phyloP scores from a whole-genome alignment of 2,329 filamentous ascomycete genomes.

The Diaporthe amygdali region DNA sequence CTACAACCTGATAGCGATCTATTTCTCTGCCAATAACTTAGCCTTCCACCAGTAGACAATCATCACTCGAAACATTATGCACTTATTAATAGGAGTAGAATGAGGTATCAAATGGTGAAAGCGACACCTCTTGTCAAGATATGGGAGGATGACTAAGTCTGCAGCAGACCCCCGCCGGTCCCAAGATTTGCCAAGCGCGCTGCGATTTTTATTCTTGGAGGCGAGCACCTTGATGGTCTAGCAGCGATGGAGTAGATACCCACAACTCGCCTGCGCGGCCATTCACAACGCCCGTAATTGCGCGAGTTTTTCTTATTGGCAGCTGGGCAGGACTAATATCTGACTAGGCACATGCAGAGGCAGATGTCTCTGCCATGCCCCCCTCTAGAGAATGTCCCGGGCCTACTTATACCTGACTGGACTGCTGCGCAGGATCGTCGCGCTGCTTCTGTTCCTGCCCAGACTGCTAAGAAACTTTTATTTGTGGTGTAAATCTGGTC shows the following conservation, averaged over 20 bases:
- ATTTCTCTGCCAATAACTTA: too few relatives aligned
- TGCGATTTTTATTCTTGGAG: slow-evolving; percentile 9
- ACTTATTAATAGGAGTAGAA: too few relatives aligned
- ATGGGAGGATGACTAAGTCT: neutral
- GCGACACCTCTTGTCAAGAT: neutral
- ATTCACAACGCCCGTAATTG: neutral
- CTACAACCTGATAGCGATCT: too few relatives aligned
- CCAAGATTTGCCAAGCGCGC: neutral
- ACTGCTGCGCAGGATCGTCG: neutral
- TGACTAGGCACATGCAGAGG: neutral
- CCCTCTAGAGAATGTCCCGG: too few relatives aligned
- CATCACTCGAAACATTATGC: too few relatives aligned
- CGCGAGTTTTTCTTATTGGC: neutral
- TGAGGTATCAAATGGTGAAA: too few relatives aligned
- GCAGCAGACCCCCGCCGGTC: neutral
- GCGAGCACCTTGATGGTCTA: slow-evolving; percentile 1
- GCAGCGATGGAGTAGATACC: neutral
- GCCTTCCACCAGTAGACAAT: too few relatives aligned
- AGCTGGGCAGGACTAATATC: neutral
- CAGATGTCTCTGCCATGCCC: neutral
- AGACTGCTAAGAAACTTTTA: neutral
- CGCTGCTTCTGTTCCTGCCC: neutral
- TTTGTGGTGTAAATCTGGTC: neutral
- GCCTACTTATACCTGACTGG: neutral
- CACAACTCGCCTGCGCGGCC: neutral